phyloP scores from a whole-genome alignment of 768 basidiomycete genomes.

The Boletus insuetus region DNA sequence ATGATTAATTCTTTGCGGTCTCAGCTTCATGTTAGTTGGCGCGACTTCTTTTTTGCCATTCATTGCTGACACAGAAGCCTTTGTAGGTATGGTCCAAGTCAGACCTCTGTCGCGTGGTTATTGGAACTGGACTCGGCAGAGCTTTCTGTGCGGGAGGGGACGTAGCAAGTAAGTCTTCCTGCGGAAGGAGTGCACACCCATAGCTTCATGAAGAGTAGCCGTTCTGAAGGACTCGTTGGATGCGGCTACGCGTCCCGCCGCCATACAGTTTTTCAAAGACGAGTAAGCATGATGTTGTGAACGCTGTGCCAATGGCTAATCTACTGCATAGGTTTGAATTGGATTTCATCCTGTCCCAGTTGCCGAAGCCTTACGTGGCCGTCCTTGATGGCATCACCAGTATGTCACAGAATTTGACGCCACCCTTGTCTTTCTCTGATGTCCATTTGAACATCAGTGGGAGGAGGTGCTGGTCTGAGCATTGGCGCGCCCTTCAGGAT shows the following conservation, averaged over 20 bases:
- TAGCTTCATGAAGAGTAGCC: conserved; percentile 36
- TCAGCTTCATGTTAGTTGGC: conserved; percentile 66
- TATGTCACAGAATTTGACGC: conserved; percentile 38
- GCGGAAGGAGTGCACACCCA: neutral
- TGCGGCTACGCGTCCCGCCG: conserved; percentile 52
- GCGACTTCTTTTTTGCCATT: neutral
- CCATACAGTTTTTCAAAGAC: conserved; percentile 86
- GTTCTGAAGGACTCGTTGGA: conserved; percentile 53
- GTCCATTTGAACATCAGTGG: conserved; percentile 55
- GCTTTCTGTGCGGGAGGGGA: conserved; percentile 97
- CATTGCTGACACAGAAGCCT: conserved; percentile 3
- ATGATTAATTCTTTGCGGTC: conserved; percentile 74
- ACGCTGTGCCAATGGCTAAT: conserved; percentile 7
- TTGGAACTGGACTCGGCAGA: conserved; percentile 66
- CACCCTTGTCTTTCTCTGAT: neutral
- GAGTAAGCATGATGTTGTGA: conserved; percentile 57
- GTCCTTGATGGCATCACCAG: conserved; percentile 91
- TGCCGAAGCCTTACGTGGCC: conserved; percentile 87
- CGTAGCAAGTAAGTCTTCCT: conserved; percentile 65
- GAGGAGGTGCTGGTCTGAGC: conserved; percentile 89
- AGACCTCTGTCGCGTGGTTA: conserved; percentile 66
- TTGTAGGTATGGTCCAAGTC: conserved; percentile 72
- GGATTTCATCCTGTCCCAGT: conserved; percentile 65
- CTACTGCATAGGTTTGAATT: conserved; percentile 63
- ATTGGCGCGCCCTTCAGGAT: conserved; percentile 86